Conservation (phyloP, 78 protist species). For the Trichosphaerium sp. region DNA sequence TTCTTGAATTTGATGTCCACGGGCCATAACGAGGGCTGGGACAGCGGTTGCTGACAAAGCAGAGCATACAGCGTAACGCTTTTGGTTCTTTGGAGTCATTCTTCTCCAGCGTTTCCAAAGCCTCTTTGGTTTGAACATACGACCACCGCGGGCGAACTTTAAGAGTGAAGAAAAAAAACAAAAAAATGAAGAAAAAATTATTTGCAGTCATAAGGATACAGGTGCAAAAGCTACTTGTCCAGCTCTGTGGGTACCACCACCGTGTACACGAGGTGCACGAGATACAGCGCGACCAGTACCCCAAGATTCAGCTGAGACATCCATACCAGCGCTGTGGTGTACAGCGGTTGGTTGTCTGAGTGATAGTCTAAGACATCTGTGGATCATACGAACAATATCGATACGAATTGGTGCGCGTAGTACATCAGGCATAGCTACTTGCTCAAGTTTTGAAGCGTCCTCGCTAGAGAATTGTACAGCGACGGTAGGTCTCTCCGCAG, state of each 20-base stretch:
- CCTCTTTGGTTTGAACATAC: conserved; percentile 99
- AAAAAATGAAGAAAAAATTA: neutral
- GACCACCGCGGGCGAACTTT: conserved; percentile 77
- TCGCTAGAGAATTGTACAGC: too few relatives aligned
- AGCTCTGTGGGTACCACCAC: conserved; percentile 96
- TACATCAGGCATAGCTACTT: too few relatives aligned
- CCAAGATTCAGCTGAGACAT: conserved; percentile 98
- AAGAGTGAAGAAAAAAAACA: neutral
- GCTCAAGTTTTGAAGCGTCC: too few relatives aligned
- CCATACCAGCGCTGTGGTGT: conserved; percentile 85
- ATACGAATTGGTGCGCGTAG: conserved; percentile 88
- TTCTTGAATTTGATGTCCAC: conserved; percentile 91
- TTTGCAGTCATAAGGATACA: neutral
- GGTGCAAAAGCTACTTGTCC: conserved; percentile 98
- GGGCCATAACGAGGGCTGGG: conserved; percentile 95
- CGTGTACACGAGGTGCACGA: conserved; percentile 99
- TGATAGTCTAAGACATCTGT: conserved; percentile 91
- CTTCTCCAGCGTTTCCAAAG: conserved; percentile 95
- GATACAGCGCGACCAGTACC: conserved; percentile 99
- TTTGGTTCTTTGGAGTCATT: conserved; percentile 86
- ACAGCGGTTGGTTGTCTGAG: conserved; percentile 87
- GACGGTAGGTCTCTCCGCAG: too few relatives aligned
- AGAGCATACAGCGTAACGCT: conserved; percentile 87
- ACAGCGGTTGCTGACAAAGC: conserved; percentile 99
- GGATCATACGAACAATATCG: conserved; percentile 84